These are phyloP conservation scores for Saccharomyces jurei DNA, from an alignment of 805 yeast genomes.

Conservation along the genomic window DNA sequence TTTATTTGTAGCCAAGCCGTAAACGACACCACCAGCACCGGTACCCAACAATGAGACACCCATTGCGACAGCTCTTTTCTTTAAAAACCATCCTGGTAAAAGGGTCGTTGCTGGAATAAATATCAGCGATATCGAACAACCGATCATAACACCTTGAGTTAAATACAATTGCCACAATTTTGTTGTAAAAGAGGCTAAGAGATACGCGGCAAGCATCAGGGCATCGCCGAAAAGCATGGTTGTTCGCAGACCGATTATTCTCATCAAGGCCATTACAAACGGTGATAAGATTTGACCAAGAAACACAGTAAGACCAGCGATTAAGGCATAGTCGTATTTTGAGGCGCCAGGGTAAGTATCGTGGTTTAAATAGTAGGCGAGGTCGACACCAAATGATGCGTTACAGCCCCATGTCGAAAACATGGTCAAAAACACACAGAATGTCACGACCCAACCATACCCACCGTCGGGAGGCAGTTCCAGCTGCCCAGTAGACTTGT, in stretches of 20 bases:
- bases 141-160: slow-evolving; percentile 60
- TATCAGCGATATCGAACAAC: slow-evolving; percentile 43
- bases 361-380: slow-evolving; percentile 47
- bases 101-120: slow-evolving; percentile 52
- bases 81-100: slow-evolving; percentile 64
- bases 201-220: slow-evolving; percentile 44
- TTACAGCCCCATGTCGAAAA: slow-evolving; percentile 71
- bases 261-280: slow-evolving; percentile 39
- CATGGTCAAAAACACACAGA: slow-evolving; percentile 43
- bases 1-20: slow-evolving; percentile 35
- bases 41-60: slow-evolving; percentile 45
- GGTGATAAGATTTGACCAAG: slow-evolving; percentile 57
- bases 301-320: slow-evolving; percentile 58
- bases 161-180: slow-evolving; percentile 58
- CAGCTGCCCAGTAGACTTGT: slow-evolving; percentile 28
- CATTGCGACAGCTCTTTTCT: slow-evolving; percentile 48
- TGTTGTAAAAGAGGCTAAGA: slow-evolving; percentile 54
- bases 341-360: slow-evolving; percentile 47
- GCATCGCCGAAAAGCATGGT: slow-evolving; percentile 44
- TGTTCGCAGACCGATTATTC: slow-evolving; percentile 41
- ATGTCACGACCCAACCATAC: slow-evolving; percentile 56
- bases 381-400: slow-evolving; percentile 53
- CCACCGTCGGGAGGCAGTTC: slow-evolving; percentile 56
- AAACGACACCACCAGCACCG: slow-evolving; percentile 45
- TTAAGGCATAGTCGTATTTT: slow-evolving; percentile 51